phyloP scores from a whole-genome alignment of 1,139 yeast genomes.

The Blastobotrys ciferrii region DNA sequence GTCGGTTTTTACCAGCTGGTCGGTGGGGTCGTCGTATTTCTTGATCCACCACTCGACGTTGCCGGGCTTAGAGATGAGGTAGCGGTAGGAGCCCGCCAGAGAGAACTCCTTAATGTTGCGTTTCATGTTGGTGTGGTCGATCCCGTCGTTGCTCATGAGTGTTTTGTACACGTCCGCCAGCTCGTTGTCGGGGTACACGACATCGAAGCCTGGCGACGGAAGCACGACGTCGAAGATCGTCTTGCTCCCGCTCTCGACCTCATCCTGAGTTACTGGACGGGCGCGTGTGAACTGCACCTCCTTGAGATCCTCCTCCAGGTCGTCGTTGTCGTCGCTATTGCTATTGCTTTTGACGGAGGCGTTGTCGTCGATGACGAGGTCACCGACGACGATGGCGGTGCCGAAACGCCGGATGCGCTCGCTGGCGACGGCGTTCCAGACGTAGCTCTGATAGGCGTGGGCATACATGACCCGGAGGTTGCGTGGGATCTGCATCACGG shows the following conservation, averaged over 20 bases:
- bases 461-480: conserved; percentile 92
- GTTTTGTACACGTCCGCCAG: conserved; percentile 64
- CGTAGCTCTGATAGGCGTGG: conserved; percentile 94
- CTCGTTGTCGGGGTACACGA: conserved; percentile 73
- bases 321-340: conserved; percentile 37
- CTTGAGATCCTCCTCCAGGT: conserved; percentile 62
- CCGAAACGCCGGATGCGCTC: conserved; percentile 74
- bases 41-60: conserved; percentile 62
- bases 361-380: conserved; percentile 56
- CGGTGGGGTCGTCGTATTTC: conserved; percentile 58
- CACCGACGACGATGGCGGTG: conserved; percentile 70
- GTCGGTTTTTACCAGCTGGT: conserved; percentile 79
- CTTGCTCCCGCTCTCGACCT: conserved; percentile 56
- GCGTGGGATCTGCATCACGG: conserved; percentile 89
- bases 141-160: conserved; percentile 74
- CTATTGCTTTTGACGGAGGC: conserved; percentile 4
- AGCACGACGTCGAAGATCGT: conserved; percentile 80
- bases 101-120: conserved; percentile 87
- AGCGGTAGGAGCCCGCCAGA: conserved; percentile 85
- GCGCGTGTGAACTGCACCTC: conserved; percentile 58
- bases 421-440: conserved; percentile 89
- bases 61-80: conserved; percentile 65
- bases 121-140: conserved; percentile 82
- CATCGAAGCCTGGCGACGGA: conserved; percentile 93
- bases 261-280: conserved; percentile 69